Evolutionary conservation across 805 yeast species (phyloP), one percentile per base, ranked within the genome.

Genomic region (Schwanniomyces occidentalis): DNA sequence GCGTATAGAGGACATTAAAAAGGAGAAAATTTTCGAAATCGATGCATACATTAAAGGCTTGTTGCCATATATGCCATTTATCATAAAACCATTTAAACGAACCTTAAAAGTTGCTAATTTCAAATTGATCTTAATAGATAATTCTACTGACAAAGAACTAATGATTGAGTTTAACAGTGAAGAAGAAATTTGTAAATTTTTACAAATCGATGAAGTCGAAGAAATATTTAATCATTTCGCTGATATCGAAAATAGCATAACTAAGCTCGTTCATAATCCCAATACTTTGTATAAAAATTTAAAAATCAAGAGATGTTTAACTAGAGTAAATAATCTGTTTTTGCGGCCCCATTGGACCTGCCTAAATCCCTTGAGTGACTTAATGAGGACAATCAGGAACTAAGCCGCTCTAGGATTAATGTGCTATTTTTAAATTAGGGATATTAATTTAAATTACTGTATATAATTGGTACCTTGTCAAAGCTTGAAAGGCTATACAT

Each of bases 81-180:
- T 58, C 4, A 44, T 62, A 10, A 58, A 58, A 30, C 66, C 65
- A 2, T 58, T 38, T 23, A 44, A 45, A 7, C 43, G 65, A 17
- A 57, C 66, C 3, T 27, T 60, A 17, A 60, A 61, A 25, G 37
- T 54, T 1, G 45, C 56, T 1, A 40, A 38, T 14, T 53, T 62
- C 32, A 52, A 51, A 24, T 30, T 63, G 2, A 32, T 42, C 6
- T 35, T 61, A 8, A 22, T 37, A 6, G 51, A 49, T 22, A 21
- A 15, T 13, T 25, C 32, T 3, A 6, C 34, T 24, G 30, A 28
- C 9, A 21, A 32, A 13, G 27, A 19, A 8, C 15, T 56, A 6
- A 29, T 30, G 15, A 30, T 56, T 5, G 64, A 62, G 33, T 52
- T 58, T 23, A 36, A 40, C 9, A 43, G 46, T 3, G 50, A 44